Evolutionary conservation across 805 yeast genomes (phyloP).

Genomic region (Candida silvicultrix): DNA sequence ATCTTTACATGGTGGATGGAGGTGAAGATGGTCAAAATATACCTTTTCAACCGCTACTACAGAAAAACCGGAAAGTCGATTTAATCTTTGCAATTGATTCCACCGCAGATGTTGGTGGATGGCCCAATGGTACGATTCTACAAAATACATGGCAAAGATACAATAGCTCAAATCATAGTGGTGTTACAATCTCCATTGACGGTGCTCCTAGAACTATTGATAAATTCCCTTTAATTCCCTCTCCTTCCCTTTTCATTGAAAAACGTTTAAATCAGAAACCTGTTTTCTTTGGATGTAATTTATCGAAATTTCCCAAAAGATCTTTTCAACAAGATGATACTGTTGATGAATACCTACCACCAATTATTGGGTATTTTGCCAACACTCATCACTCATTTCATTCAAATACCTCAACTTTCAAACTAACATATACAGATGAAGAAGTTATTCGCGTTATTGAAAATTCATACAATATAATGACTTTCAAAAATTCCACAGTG

Average conservation of each 20-base stretch:
- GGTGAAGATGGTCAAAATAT: conserved; percentile 75
- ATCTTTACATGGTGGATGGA: conserved; percentile 60
- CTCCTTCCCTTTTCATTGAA: conserved; percentile 37
- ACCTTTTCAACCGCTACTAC: conserved; percentile 60
- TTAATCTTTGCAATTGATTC: conserved; percentile 57
- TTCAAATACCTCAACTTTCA: conserved; percentile 57
- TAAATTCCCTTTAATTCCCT: conserved; percentile 62
- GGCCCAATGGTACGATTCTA: conserved; percentile 55
- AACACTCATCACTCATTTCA: conserved; percentile 35
- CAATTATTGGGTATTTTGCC: conserved; percentile 46
- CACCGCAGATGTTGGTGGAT: conserved; percentile 46
- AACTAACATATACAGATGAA: conserved; percentile 37
- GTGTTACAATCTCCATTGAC: conserved; percentile 28
- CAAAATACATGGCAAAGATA: conserved; percentile 23
- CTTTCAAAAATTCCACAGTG: conserved; percentile 33
- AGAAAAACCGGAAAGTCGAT: conserved; percentile 56
- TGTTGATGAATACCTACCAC: conserved; percentile 32
- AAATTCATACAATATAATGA: conserved; percentile 49
- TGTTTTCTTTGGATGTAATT: conserved; percentile 70
- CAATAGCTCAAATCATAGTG: conserved; percentile 12
- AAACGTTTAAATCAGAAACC: conserved; percentile 54
- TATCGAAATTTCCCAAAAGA: conserved; percentile 11
- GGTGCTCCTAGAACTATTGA: conserved; percentile 33
- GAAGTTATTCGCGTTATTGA: conserved; percentile 40
- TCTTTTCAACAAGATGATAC: not conserved